These are phyloP conservation scores for Podila horticola DNA, from an alignment of 192 early-diverging fungal species.

Conservation along the genomic window DNA sequence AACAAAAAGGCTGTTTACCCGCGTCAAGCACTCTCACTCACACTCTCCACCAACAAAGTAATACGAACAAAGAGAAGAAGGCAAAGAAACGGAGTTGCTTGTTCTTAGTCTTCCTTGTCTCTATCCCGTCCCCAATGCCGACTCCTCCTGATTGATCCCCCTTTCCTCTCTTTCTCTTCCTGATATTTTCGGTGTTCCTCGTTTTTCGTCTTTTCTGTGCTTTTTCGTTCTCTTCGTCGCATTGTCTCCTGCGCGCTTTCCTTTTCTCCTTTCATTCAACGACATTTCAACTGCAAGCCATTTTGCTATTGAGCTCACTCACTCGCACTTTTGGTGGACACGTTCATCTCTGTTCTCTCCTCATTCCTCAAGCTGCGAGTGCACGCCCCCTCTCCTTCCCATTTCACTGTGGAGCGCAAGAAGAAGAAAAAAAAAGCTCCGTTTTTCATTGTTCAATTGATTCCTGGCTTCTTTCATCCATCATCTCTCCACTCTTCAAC, in stretches of 20 bases:
- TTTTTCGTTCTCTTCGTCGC: neutral
- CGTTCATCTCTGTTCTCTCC: no score
- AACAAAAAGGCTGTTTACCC: no score
- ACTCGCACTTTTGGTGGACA: neutral
- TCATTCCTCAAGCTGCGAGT: no score
- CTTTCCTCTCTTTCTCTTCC: neutral
- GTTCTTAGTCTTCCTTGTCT: neutral
- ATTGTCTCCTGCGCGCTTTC: neutral
- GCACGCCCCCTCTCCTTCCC: no score
- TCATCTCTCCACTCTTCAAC: neutral
- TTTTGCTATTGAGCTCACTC: neutral
- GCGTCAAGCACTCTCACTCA: no score
- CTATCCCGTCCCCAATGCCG: neutral
- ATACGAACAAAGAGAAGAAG: neutral
- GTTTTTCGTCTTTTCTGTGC: neutral
- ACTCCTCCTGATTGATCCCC: neutral
- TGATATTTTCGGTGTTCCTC: no score
- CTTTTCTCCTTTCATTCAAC: slow-evolving; percentile 1
- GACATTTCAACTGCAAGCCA: neutral
- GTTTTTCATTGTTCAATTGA: neutral
- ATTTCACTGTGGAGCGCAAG: no score
- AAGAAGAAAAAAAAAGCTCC: neutral
- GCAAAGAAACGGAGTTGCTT: neutral
- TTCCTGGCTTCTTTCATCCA: neutral
- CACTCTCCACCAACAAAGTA: neutral